These are phyloP conservation scores for Hemisphaericaspora nanyangensis DNA, from an alignment of 805 yeast species.

Conservation along the genomic window DNA sequence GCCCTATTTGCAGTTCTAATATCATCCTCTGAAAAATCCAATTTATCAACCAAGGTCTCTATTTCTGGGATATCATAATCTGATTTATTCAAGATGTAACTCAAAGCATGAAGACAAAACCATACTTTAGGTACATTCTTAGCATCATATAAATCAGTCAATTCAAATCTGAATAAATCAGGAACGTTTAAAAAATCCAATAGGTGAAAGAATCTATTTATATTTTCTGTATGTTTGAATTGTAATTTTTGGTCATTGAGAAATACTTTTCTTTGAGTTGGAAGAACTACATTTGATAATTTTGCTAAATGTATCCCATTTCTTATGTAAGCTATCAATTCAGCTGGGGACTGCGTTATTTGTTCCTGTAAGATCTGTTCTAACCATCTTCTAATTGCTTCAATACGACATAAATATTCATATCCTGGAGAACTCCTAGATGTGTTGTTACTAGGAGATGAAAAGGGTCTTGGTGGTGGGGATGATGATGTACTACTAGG, in stretches of 20 bases:
- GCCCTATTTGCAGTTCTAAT: slow-evolving; percentile 66
- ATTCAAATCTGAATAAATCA: slow-evolving; percentile 82
- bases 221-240: slow-evolving; percentile 90
- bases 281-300: slow-evolving; percentile 67
- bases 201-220: slow-evolving; percentile 73
- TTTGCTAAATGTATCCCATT: slow-evolving; percentile 87
- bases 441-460: slow-evolving; percentile 27
- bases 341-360: slow-evolving; percentile 51
- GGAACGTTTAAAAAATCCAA: slow-evolving; percentile 73
- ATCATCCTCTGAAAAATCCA: slow-evolving; percentile 66
- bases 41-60: slow-evolving; percentile 56
- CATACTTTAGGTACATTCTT: slow-evolving; percentile 92
- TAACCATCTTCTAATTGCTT: slow-evolving; percentile 81
- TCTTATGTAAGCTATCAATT: slow-evolving; percentile 62
- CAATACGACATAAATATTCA: slow-evolving; percentile 76
- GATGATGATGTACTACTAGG: slow-evolving; percentile 1
- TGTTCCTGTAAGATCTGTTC: slow-evolving; percentile 56
- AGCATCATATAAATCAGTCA: slow-evolving; percentile 88
- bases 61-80: slow-evolving; percentile 55
- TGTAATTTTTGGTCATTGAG: slow-evolving; percentile 58
- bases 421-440: slow-evolving; percentile 43
- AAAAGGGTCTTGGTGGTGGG: slow-evolving; percentile 10
- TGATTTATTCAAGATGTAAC: slow-evolving; percentile 62
- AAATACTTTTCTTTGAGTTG: slow-evolving; percentile 54
- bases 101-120: slow-evolving; percentile 86